Evolutionary conservation across 768 basidiomycete species (phyloP), one percentile per base, ranked within the genome.

Genomic region (Daedalea quercina): DNA sequence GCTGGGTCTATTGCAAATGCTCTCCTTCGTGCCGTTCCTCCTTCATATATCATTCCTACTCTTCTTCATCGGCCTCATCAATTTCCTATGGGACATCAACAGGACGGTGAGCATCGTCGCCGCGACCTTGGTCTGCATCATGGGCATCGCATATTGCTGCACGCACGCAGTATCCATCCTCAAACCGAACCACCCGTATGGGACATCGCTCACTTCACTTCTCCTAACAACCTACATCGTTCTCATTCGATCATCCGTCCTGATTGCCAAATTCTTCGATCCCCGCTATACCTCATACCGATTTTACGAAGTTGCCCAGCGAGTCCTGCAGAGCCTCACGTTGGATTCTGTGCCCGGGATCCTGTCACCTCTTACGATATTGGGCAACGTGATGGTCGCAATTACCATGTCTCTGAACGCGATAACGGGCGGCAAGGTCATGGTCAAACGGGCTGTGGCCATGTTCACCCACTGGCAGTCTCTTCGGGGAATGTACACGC

Each of bases 21-120:
- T 78, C 4, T 69, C 73, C 22, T 54, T 65, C 13, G 70, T 77
- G 17, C 78, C 77, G 1, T 64, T 72, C 19, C 69, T 79, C 12
- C 69, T 80, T n/a, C 78, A 80, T 56, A 60, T 74, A 11, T 74
- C 77, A 3, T 63, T 79, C 17, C 69, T 78, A 23, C 66, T 79
- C 8, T 80, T 80, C 63, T 73, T 82, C 60, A 69, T 73, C 40
- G 74, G 76, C 37, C 67, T 81, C 26, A 63, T 77, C 25, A 64
- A 70, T 20, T 76, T 79, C 59, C 63, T 78, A 33, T 63, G 60
- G 51, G 65, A 71, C 12, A 58, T 62, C 44, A 57, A 58, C 52
- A 20, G 17, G 8, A 44, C 44, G 15, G 48, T 61, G 28, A 55
- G 56, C 26, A 47, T 50, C 3, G n/a, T 52, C 6, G 52, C 45